Percentiles rank a stretch among this genome's conserved stretches.
phyloP scores from a whole-genome alignment of 345 rosid species.

The Hevea brasiliensis region DNA sequence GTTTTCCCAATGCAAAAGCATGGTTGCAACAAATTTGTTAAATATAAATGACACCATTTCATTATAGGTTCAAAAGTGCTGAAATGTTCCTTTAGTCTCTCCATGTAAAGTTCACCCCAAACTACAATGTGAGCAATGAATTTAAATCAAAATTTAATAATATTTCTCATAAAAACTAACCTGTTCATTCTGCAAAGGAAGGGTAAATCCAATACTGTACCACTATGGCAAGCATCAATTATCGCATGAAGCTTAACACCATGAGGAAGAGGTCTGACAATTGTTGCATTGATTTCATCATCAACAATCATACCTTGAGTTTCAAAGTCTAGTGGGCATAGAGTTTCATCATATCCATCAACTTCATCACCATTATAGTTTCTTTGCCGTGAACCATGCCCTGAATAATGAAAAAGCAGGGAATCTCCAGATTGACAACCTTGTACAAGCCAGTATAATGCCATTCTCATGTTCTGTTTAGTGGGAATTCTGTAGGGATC shows the following conservation, averaged over 20 bases:
- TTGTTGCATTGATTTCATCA: conserved; percentile 74
- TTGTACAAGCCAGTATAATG: conserved; percentile 83
- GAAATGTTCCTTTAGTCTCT: background rate
- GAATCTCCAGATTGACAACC: conserved; percentile 90
- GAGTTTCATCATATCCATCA: conserved; percentile 86
- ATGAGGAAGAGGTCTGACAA: conserved; percentile 70
- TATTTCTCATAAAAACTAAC: conserved; percentile 41
- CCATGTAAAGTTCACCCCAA: background rate
- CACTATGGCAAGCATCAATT: conserved; percentile 87
- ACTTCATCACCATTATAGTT: conserved; percentile 80
- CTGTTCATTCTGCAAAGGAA: conserved; percentile 84
- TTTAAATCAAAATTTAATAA: background rate
- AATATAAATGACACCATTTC: too few relatives aligned
- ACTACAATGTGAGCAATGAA: background rate
- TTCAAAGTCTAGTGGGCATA: conserved; percentile 87
- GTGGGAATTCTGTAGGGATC: conserved; percentile 73
- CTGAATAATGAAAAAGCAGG: conserved; percentile 78
- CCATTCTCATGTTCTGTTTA: conserved; percentile 81
- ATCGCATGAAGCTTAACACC: conserved; percentile 82
- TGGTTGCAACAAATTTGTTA: conserved; percentile 1
- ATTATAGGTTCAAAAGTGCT: background rate
- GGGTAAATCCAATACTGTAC: conserved; percentile 79
- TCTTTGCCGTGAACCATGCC: conserved; percentile 78
- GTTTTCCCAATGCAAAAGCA: background rate
- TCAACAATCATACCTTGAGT: conserved; percentile 96